These are phyloP conservation scores for Venturia oleaginea DNA, from an alignment of 2,329 filamentous ascomycete species.

Conservation along the genomic window DNA sequence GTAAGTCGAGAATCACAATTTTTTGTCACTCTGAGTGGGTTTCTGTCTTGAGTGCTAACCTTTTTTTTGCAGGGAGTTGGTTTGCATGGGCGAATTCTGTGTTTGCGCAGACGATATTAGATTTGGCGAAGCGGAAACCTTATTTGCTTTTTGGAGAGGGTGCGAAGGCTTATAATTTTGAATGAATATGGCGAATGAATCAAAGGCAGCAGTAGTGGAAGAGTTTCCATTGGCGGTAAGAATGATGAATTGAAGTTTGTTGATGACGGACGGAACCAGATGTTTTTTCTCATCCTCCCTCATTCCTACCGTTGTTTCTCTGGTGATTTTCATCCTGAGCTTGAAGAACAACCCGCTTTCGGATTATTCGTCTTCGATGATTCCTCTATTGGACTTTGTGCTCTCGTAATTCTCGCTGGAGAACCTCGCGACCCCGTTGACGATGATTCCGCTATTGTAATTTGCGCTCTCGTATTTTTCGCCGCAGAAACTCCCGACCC, in stretches of 20 bases:
- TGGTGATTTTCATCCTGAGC: neutral
- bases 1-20: conserved; percentile 25
- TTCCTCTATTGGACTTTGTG: neutral
- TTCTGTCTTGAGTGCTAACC: conserved; percentile 1
- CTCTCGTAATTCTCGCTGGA: neutral
- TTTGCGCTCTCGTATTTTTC: neutral
- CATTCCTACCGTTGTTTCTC: neutral
- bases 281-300: neutral
- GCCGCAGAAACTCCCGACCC: neutral
- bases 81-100: conserved; percentile 98
- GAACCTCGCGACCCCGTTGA: neutral
- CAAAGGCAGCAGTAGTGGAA: neutral
- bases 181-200: neutral
- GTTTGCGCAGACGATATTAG: conserved; percentile 84
- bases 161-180: conserved; percentile 43
- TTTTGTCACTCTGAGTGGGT: neutral
- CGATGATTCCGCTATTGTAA: neutral
- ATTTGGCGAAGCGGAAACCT: conserved; percentile 81
- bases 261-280: neutral
- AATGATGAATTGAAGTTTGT: neutral
- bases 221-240: neutral
- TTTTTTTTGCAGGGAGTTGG: conserved; percentile 56
- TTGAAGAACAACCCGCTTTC: neutral
- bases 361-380: neutral
- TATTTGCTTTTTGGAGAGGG: conserved; percentile 70